Conservation (phyloP, 148 eudicot species). For the Cornus suecica region DNA sequence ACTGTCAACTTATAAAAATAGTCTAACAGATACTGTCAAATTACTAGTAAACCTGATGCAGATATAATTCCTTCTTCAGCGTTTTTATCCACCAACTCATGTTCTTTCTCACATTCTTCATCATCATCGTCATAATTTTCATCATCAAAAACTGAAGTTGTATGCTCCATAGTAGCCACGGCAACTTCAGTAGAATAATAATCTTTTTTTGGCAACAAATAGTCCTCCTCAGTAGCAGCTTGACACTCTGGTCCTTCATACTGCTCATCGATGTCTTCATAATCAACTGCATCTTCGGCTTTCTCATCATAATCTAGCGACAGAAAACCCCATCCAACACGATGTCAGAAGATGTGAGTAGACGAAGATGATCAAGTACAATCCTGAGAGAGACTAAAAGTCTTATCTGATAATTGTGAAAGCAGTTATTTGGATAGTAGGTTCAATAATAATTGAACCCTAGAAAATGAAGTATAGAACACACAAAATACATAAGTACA, state of each 20-base stretch:
- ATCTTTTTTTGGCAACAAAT: constrained; percentile 65
- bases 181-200: constrained; percentile 47
- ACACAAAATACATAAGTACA: not conserved
- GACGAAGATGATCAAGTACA: not conserved
- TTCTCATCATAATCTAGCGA: constrained; percentile 81
- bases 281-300: constrained; percentile 96
- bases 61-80: constrained; percentile 33
- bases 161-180: constrained; percentile 34
- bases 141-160: constrained; percentile 77
- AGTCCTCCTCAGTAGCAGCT: constrained; percentile 86
- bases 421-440: constrained; percentile 8
- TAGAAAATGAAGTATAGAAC: not conserved
- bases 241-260: constrained; percentile 96
- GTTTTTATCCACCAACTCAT: constrained; percentile 31
- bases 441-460: not conserved
- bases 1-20: not conserved
- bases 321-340: constrained; percentile 5
- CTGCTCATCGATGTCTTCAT: constrained; percentile 94
- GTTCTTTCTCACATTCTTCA: constrained; percentile 49
- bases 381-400: not conserved
- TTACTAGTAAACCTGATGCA: constrained; percentile 32
- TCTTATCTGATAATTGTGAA: not conserved
- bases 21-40: not conserved
- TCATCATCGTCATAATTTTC: constrained; percentile 92
- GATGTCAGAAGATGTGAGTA: constrained; percentile 15